Conservation (phyloP, 768 basidiomycete genomes). For the Mycena venus region DNA sequence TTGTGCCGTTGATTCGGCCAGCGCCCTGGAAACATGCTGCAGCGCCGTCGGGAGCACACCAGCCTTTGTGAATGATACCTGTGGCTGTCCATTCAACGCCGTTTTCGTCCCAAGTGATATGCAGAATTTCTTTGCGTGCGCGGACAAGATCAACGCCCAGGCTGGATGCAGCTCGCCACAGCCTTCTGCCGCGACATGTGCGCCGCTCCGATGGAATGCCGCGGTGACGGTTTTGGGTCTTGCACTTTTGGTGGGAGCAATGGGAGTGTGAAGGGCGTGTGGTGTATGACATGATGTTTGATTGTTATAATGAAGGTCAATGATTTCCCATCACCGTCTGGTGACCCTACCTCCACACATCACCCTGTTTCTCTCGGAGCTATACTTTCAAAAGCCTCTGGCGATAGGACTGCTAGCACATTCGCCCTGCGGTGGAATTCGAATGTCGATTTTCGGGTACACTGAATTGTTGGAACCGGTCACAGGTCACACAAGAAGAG, state of each 20-base stretch:
- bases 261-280: neutral
- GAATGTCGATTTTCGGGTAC: too few species aligned
- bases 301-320: too few species aligned
- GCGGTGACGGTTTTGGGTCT: neutral
- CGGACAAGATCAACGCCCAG: neutral
- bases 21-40: neutral
- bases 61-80: neutral
- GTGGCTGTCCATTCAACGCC: neutral
- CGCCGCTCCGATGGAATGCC: neutral
- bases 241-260: neutral
- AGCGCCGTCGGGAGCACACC: neutral
- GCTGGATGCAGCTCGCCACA: neutral
- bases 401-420: too few species aligned
- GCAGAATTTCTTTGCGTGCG: neutral
- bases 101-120: neutral
- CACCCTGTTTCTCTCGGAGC: too few species aligned
- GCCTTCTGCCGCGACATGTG: neutral
- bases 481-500: too few species aligned
- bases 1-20: neutral
- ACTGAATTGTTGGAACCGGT: too few species aligned
- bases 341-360: too few species aligned
- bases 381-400: too few species aligned
- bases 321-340: too few species aligned
- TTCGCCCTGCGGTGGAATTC: too few species aligned
- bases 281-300: neutral